Base-by-base conservation (phyloP, 2,329 filamentous ascomycete genomes). In the Pseudogymnoascus sp. region DNA sequence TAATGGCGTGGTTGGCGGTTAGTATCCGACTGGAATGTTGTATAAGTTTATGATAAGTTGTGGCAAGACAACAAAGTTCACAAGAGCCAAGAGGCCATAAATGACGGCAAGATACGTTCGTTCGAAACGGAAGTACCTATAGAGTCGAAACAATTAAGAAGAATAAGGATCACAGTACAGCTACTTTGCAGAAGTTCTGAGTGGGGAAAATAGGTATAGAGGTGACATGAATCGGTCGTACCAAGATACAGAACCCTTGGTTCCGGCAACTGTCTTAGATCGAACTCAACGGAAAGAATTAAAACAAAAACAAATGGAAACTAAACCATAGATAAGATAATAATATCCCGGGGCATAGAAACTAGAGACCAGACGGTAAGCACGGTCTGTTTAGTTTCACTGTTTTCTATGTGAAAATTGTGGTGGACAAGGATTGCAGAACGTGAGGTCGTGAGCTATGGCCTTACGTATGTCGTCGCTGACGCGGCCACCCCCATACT, bases 401-500 rank as follows among this genome's bases (percentile, higher is more conserved):
- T 33, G 29, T 56, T 56, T 56, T 7, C 42, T 56, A 10, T 56
- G 50, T 33, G 47, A 11, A 8, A 56, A 33, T 33, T 56, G 50
- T 56, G 29, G n/a, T 33, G 29, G 29, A 35, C 50, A 33, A 56
- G 50, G 50, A 56, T 56, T 35, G 29, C 29, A 11, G 50, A 56
- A 33, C 29, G 16, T 56, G 50, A 56, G 29, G 50, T 56, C 13
- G 29, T 56, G 29, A 56, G 29, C 50, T 35, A 56, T 35, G 29
- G 50, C 50, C 50, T 10, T 56, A 56, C 50, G 50, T 56, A 56
- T 56, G 50, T 33, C 50, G 50, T 56, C 50, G 50, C 50, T 56
- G 50, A 56, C 50, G 50, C 50, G 50, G 50, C 50, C 50, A 56
- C 50, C 50, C 50, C 50, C 50, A 56, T 56, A 56, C 29, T 56